phyloP scores from a whole-genome alignment of 192 early-diverging fungal species.

The Chytriomyces hyalinus region DNA sequence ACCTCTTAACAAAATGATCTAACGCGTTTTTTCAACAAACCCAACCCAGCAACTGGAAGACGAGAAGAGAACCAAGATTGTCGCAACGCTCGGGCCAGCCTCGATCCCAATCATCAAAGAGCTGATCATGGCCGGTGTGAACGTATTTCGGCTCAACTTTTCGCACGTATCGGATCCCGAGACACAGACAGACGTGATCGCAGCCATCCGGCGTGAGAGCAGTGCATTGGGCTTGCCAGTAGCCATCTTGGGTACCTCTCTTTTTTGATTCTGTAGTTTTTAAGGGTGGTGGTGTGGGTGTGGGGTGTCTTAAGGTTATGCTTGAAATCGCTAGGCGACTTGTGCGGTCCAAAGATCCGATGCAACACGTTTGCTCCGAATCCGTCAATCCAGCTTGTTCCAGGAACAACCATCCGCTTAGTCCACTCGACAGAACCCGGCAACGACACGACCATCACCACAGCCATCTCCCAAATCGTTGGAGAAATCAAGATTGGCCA shows the following conservation, averaged over 20 bases:
- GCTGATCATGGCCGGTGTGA: conserved; percentile 57
- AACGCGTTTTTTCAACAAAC: neutral
- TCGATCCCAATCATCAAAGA: conserved; percentile 53
- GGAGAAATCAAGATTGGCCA: conserved; percentile 52
- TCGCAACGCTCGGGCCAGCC: conserved; percentile 63
- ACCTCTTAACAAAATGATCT: neutral
- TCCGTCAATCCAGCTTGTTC: conserved; percentile 47
- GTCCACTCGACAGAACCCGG: conserved; percentile 43
- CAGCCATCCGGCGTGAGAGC: conserved; percentile 52
- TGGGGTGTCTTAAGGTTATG: no score
- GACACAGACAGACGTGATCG: conserved; percentile 51
- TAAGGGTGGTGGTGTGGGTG: no score
- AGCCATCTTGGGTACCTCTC: conserved; percentile 49
- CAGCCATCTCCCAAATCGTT: conserved; percentile 49
- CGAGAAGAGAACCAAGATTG: conserved; percentile 44
- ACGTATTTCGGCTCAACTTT: conserved; percentile 62
- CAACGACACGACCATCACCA: conserved; percentile 51
- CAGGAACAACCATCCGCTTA: conserved; percentile 35
- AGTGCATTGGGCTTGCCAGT: conserved; percentile 51
- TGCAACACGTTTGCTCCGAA: conserved; percentile 57
- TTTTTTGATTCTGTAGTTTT: no score
- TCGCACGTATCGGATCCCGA: conserved; percentile 55
- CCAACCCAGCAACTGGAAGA: conserved; percentile 11
- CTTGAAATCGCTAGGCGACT: conserved; percentile 46
- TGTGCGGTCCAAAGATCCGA: conserved; percentile 63